Conservation (phyloP, 2,329 filamentous ascomycete species). For the Microsporum audouinii region DNA sequence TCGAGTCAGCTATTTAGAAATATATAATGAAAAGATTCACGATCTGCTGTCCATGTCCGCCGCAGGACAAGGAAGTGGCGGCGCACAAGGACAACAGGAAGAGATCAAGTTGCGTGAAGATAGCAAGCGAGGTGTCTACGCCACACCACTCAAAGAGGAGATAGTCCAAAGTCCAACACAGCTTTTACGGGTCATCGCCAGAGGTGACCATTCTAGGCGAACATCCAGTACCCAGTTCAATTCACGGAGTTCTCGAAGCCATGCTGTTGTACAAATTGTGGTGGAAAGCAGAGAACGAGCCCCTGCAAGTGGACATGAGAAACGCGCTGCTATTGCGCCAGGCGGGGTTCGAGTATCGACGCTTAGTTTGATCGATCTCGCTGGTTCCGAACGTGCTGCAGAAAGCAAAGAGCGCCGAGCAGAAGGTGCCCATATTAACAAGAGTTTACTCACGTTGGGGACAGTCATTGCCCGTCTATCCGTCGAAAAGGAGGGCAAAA, state of each 20-base stretch:
- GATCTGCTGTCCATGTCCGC: conserved; percentile 73
- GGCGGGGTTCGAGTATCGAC: conserved; percentile 93
- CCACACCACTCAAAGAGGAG: conserved; percentile 90
- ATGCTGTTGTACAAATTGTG: conserved; percentile 96
- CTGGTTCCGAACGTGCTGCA: conserved; percentile 89
- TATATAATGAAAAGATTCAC: conserved; percentile 97
- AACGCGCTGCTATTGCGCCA: conserved; percentile 59
- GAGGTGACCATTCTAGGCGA: conserved; percentile 79
- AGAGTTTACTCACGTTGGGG: conserved; percentile 85
- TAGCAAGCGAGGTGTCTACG: conserved; percentile 91
- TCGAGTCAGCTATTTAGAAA: conserved; percentile 94
- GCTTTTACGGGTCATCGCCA: conserved; percentile 82
- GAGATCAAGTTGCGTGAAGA: conserved; percentile 97
- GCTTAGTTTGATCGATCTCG: conserved; percentile 86
- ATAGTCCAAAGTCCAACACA: conserved; percentile 98
- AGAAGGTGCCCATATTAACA: conserved; percentile 97
- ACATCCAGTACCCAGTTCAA: conserved; percentile 97
- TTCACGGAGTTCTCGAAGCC: conserved; percentile 87
- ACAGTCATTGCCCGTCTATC: conserved; percentile 93
- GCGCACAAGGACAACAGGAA: conserved; percentile 49
- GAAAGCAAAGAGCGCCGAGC: conserved; percentile 88
- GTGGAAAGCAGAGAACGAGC: conserved; percentile 89
- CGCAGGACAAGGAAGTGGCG: conserved; percentile 38
- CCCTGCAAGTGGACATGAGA: conserved; percentile 47
- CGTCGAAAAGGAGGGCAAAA: conserved; percentile 67